phyloP scores from a whole-genome alignment of 495 filamentous ascomycete species.

The Bryoglossum gracile region DNA sequence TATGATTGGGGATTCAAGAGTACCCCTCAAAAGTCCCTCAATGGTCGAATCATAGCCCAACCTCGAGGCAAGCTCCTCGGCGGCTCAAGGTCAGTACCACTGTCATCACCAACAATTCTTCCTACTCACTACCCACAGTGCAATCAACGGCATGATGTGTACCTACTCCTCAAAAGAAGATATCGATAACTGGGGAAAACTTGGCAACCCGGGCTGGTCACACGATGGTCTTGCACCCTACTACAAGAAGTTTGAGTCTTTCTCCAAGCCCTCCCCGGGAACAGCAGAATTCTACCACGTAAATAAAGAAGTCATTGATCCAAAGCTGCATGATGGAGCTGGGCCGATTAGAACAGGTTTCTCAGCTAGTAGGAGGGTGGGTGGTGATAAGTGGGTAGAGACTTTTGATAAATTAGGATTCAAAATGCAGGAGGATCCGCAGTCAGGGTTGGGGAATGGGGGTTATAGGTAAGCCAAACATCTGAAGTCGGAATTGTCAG shows the following conservation, averaged over 20 bases:
- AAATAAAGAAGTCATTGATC: background rate
- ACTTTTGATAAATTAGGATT: constrained; percentile 3
- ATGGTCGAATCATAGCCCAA: constrained; percentile 1
- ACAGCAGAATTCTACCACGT: constrained; percentile 4
- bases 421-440: background rate
- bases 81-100: background rate
- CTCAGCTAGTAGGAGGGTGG: background rate
- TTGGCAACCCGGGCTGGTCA: constrained; percentile 37
- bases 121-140: background rate
- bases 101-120: background rate
- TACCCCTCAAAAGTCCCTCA: background rate
- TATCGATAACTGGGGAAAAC: constrained; percentile 20
- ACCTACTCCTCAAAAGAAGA: constrained; percentile 1
- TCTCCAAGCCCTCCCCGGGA: constrained; percentile 12
- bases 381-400: background rate
- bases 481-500: too few species aligned
- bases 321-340: background rate
- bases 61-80: constrained; percentile 5
- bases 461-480: constrained; percentile 4
- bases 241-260: constrained; percentile 27
- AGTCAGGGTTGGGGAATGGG: background rate
- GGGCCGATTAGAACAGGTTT: background rate
- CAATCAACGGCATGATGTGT: constrained; percentile 4
- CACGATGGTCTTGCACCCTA: constrained; percentile 29
- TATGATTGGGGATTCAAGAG: constrained; percentile 7